These are phyloP conservation scores for Pseudopithomyces maydicus DNA, from an alignment of 2,329 filamentous ascomycete species.

Conservation along the genomic window DNA sequence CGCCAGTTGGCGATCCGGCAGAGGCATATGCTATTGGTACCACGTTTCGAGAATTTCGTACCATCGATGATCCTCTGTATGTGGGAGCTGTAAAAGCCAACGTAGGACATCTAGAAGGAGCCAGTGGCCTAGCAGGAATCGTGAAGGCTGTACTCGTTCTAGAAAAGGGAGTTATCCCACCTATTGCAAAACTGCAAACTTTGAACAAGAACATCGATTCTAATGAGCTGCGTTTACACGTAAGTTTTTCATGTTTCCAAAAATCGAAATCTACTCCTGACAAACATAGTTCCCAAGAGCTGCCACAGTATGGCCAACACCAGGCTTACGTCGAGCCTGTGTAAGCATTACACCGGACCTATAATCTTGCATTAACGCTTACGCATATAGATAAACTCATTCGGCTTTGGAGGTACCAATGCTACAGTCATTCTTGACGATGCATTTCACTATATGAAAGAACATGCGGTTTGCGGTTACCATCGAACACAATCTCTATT, in stretches of 20 bases:
- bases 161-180: slow-evolving; percentile 38
- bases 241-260: slow-evolving; percentile 15
- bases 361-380: background rate
- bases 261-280: background rate
- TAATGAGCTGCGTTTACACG: slow-evolving; percentile 15
- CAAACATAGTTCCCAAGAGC: background rate
- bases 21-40: background rate
- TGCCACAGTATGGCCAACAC: background rate
- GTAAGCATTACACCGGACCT: background rate
- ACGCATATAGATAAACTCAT: slow-evolving; percentile 4
- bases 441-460: background rate
- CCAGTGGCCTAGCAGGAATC: slow-evolving; percentile 40
- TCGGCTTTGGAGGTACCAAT: slow-evolving; percentile 13
- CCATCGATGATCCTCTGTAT: background rate
- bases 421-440: slow-evolving; percentile 3
- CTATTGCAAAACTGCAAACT: slow-evolving; percentile 14
- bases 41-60: background rate
- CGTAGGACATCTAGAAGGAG: slow-evolving; percentile 48
- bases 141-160: slow-evolving; percentile 45
- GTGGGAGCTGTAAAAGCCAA: slow-evolving; percentile 38
- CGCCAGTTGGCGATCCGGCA: background rate
- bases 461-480: background rate
- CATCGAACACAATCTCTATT: background rate
- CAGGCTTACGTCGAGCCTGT: no score
- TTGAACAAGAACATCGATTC: slow-evolving; percentile 10